Base-by-base conservation (phyloP, 805 yeast genomes). In the Saturnispora zaruensis region DNA sequence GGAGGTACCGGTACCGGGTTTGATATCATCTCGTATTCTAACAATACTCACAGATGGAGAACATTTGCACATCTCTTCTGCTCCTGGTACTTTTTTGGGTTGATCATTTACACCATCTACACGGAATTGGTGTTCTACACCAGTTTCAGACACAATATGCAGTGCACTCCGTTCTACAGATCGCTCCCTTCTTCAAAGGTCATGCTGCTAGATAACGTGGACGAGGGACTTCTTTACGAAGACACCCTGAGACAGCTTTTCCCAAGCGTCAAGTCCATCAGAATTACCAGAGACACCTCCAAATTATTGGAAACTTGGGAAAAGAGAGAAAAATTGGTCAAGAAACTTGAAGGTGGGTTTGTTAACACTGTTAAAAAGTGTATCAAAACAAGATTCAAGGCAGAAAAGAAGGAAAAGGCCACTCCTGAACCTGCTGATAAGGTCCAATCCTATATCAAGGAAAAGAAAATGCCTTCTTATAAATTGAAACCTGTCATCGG, bases 391-490 rank as follows among this genome's bases (percentile, higher is more conserved):
- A 78, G 78, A 60, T 59, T 65, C 43, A 82, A 83, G 63, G 71
- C 77, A 24, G 62, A 71, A 48, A 83, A 84, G 66, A 82, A 84
- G 64, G 70, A 73, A 33, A 71, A 75, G 59, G 73, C 76, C 11
- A 62, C 71, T 20, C 82, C 84, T 20, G 74, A 72, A 54, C 82
- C 84, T 4, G 75, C 71, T 48, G 73, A 81, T 60, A 82, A 76
- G 53, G 59, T 82, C 44, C 71, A 74, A 54, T 72, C 79, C 41
- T 88, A 86, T 64, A 79, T 88, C 53, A 75, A 77, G 4, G 71
- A 68, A 45, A 83, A 84, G 67, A 89, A 88, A 71, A 77, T 91
- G 58, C 97, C 97, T 44, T 82, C 87, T 32, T 91, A 87, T 67
- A 78, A 78, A 55, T 74, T 88, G 59, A 78, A 77, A 60, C 80